These are phyloP conservation scores for Calocera viscosa DNA, from an alignment of 768 basidiomycete species.

Conservation along the genomic window DNA sequence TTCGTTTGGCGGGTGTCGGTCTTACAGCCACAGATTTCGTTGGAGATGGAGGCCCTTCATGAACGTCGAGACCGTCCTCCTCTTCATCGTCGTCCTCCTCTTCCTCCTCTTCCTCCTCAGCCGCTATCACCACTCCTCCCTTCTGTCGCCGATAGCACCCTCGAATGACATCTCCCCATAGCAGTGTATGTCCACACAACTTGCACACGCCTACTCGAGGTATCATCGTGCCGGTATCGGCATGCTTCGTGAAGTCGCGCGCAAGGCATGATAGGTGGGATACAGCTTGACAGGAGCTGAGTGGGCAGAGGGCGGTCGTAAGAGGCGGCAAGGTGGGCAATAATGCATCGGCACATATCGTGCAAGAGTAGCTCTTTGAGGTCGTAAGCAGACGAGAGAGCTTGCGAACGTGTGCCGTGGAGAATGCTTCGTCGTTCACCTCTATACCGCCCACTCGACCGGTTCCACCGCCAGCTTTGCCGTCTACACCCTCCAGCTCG, in stretches of 20 bases:
- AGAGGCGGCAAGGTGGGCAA: conserved; percentile 37
- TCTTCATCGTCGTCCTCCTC: conserved; percentile 8
- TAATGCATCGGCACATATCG: neutral
- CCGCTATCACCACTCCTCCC: conserved; percentile 10
- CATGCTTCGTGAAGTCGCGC: conserved; percentile 30
- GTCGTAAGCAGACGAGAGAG: conserved; percentile 33
- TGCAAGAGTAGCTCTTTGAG: conserved; percentile 30
- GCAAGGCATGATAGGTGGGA: conserved; percentile 52
- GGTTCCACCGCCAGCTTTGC: conserved; percentile 44
- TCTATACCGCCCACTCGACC: conserved; percentile 45
- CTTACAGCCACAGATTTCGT: neutral
- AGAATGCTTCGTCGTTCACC: conserved; percentile 46
- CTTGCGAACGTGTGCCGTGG: conserved; percentile 38
- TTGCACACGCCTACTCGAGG: conserved; percentile 53
- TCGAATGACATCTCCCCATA: conserved; percentile 60
- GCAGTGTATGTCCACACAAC: conserved; percentile 40
- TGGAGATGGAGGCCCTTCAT: neutral
- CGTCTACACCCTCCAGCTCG: conserved; percentile 61
- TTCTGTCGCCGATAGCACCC: conserved; percentile 43
- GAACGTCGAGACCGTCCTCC: neutral
- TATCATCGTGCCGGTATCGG: conserved; percentile 29
- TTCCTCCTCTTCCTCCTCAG: conserved; percentile 9
- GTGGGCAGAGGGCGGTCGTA: conserved; percentile 42
- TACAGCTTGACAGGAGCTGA: conserved; percentile 36
- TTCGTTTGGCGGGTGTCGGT: neutral